A percentile compares a stretch with the other conserved stretches of the same genome.
Conservation (phyloP, 208 protist species). For the Wallacemonas sp. region DNA sequence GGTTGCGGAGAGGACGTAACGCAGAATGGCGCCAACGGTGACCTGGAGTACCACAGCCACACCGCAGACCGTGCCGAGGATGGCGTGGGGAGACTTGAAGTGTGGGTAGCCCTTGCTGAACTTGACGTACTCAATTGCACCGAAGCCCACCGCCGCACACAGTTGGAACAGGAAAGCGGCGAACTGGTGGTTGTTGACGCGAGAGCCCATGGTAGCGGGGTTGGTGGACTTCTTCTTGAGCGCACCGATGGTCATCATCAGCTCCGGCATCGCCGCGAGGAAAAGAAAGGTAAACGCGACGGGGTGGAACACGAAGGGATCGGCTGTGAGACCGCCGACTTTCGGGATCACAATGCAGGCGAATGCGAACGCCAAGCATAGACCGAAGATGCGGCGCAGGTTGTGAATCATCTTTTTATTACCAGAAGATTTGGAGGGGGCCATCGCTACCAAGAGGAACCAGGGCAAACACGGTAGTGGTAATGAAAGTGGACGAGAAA, state of each 20-base stretch:
- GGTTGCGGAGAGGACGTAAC: slow-evolving; percentile 22
- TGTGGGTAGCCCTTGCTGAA: slow-evolving; percentile 34
- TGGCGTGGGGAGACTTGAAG: slow-evolving; percentile 42
- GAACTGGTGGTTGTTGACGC: slow-evolving; percentile 35
- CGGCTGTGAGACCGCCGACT: slow-evolving; percentile 9
- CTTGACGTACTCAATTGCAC: slow-evolving; percentile 60
- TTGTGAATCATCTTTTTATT: slow-evolving; percentile 8
- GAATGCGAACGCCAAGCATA: slow-evolving; percentile 14
- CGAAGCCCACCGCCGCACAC: slow-evolving; percentile 37
- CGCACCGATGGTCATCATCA: slow-evolving; percentile 29
- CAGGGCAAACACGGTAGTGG: too few relatives aligned
- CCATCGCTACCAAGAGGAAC: background rate
- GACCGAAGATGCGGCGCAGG: slow-evolving; percentile 20
- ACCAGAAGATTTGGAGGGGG: background rate
- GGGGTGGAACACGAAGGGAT: slow-evolving; percentile 57
- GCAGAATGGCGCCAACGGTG: slow-evolving; percentile 24
- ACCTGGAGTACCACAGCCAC: slow-evolving; percentile 33
- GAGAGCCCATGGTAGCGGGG: background rate
- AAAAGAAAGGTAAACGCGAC: slow-evolving; percentile 49
- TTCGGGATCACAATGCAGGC: slow-evolving; percentile 11
- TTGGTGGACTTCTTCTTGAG: slow-evolving; percentile 22
- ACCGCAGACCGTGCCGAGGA: slow-evolving; percentile 36
- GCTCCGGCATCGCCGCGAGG: slow-evolving; percentile 49
- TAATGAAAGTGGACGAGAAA: background rate
- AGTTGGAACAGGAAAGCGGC: slow-evolving; percentile 40